phyloP scores from a whole-genome alignment of 441 rosid genomes.

The Flueggea neowawraea region DNA sequence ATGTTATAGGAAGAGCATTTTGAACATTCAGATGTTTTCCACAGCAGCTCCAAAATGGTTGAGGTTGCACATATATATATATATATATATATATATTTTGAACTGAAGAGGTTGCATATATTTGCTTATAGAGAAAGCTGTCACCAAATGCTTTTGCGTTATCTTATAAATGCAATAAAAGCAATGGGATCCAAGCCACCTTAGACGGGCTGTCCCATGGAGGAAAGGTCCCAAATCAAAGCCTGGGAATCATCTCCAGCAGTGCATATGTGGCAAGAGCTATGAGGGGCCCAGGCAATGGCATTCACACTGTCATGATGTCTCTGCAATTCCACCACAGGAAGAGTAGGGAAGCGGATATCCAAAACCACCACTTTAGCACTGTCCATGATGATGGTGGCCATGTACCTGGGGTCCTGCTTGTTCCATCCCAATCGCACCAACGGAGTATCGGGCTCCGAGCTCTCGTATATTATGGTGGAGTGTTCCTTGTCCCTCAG shows the following conservation, averaged over 20 bases:
- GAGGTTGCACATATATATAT: neutral
- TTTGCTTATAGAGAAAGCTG: conserved; percentile 45
- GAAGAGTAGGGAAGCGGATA: conserved; percentile 88
- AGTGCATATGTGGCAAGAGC: conserved; percentile 94
- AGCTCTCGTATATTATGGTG: conserved; percentile 90
- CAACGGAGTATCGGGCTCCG: conserved; percentile 88
- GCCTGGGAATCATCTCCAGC: conserved; percentile 99
- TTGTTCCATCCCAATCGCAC: conserved; percentile 98
- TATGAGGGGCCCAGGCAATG: conserved; percentile 99
- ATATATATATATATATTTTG: no score
- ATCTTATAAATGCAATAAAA: neutral
- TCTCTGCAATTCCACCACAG: conserved; percentile 92
- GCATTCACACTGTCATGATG: conserved; percentile 94
- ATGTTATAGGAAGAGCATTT: no score
- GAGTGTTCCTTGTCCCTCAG: conserved; percentile 95
- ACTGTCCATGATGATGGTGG: conserved; percentile 94
- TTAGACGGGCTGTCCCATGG: conserved; percentile 93
- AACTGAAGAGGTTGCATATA: conserved; percentile 7
- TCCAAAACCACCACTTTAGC: conserved; percentile 94
- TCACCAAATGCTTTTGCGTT: conserved; percentile 27
- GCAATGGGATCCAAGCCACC: conserved; percentile 90
- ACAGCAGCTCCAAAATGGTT: neutral
- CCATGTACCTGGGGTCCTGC: conserved; percentile 99
- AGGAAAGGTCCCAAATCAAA: conserved; percentile 88
- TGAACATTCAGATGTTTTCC: no score